A percentile compares a stretch with the other conserved stretches of the same genome.
Conservation (phyloP, 352 stramenopile genomes). For the Phytopythium ostracodes region DNA sequence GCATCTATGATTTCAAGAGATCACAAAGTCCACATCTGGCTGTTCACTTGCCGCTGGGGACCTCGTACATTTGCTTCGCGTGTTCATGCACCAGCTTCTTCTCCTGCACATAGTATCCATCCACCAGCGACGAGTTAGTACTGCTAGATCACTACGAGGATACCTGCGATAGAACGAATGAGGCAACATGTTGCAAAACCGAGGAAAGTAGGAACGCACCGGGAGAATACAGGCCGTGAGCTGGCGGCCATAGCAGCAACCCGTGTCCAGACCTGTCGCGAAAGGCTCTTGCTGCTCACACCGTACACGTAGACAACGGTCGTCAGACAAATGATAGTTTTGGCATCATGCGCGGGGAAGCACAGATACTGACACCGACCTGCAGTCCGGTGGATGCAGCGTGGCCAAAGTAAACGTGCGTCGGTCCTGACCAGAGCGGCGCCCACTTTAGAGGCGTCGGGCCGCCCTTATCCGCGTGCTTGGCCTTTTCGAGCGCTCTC, state of each 20-base stretch:
- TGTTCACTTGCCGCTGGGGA: conserved; percentile 12
- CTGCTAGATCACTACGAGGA: too few relatives aligned
- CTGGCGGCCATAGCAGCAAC: conserved; percentile 85
- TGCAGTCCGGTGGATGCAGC: conserved; percentile 84
- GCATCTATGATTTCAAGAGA: too few relatives aligned
- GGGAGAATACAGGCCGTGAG: conserved; percentile 89
- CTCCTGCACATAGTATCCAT: conserved; percentile 9
- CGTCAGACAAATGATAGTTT: not conserved
- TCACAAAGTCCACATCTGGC: not conserved
- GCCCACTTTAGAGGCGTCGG: conserved; percentile 54
- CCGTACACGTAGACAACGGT: not conserved
- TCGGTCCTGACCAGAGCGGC: conserved; percentile 69
- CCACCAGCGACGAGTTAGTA: not conserved
- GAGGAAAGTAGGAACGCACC: conserved; percentile 18
- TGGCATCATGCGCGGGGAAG: not conserved
- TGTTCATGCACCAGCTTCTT: conserved; percentile 31
- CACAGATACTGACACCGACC: conserved; percentile 17
- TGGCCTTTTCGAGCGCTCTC: conserved; percentile 29
- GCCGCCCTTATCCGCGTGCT: conserved; percentile 18
- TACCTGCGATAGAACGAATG: too few relatives aligned
- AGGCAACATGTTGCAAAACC: too few relatives aligned
- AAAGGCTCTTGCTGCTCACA: conserved; percentile 67
- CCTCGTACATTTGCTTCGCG: conserved; percentile 32
- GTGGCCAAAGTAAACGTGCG: conserved; percentile 90
- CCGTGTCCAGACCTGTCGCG: conserved; percentile 90